Base-by-base conservation (phyloP, 805 yeast species). In the Maudiozyma turicensis region DNA sequence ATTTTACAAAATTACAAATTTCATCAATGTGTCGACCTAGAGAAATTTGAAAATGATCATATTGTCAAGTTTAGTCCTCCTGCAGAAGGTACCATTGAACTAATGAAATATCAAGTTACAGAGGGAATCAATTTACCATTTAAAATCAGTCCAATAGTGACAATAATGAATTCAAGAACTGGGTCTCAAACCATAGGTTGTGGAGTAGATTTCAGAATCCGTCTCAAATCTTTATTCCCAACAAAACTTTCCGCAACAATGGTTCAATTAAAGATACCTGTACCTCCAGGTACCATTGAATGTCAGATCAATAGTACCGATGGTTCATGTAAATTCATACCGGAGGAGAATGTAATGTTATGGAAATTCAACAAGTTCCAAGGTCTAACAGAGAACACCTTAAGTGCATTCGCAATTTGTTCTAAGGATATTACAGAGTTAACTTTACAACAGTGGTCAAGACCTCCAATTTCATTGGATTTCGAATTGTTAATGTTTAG, bases 1-100 rank as follows among this genome's bases (percentile, higher is more conserved):
- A 59, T 73, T 0, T 67, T 89, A 9, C 86, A 84, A 56, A 95
- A 88, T 63, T 81, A 86, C 57, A 86, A 84, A 54, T 84, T 88
- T 66, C 96, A 88, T 65, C 91, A 86, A 58, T 86, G 95, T 65
- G 96, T 88, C 29, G 80, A 82, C 52, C 70, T 87, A 49, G 77
- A 78, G 50, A 76, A 78, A 55, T 86, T 83, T 64, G 88, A 85
- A 52, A 61, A 72, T 20, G 81, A 82, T 29, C 70, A 84, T 40
- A 68, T 77, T 28, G 83, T 89, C 50, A 78, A 75, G 43, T 88
- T 89, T 54, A 72, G 81, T 10, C 96, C 96, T 2, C 96, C 96
- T 1, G 37, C n/a, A 13, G 95, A 88, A 66, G 95, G 95, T 0
- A 78, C 80, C 46, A 86, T 87, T 61, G 91, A 87, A 64, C 74